Evolutionary conservation across 192 early-diverging fungal genomes (phyloP).

Genomic region (Rhizophagus clarus): DNA sequence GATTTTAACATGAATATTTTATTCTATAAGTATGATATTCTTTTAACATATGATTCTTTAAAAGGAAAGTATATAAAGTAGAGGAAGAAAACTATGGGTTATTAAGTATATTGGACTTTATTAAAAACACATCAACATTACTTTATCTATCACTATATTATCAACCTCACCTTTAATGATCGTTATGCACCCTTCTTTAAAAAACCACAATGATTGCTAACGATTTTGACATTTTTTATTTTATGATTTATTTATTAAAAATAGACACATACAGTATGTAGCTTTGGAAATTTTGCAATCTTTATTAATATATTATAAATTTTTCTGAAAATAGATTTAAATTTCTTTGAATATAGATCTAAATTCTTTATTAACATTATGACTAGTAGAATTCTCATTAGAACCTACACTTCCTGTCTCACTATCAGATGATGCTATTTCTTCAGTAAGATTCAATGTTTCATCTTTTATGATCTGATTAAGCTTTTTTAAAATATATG

Average conservation of each 20-base stretch:
- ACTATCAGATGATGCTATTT: not conserved
- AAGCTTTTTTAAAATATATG: not conserved
- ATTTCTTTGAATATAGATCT: too few relatives aligned
- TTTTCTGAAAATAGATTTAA: too few relatives aligned
- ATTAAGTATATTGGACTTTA: not conserved
- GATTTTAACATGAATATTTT: not conserved
- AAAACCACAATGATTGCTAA: not conserved
- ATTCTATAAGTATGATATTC: slow-evolving; percentile 25
- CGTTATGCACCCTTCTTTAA: not conserved
- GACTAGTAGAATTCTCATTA: too few relatives aligned
- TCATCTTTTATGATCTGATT: not conserved
- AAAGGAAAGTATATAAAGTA: not conserved
- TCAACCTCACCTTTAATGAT: not conserved
- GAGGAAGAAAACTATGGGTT: not conserved
- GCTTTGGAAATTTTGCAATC: too few relatives aligned
- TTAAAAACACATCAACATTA: not conserved
- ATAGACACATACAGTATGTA: too few relatives aligned
- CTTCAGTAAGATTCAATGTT: not conserved
- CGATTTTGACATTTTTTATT: too few relatives aligned
- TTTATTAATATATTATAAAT: too few relatives aligned
- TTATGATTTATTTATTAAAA: too few relatives aligned
- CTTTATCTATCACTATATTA: not conserved
- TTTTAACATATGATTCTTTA: slow-evolving; percentile 34
- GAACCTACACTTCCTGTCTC: not conserved
- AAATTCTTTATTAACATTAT: not conserved